Conservation (phyloP, 441 rosid species). For the Aleurites moluccanus region DNA sequence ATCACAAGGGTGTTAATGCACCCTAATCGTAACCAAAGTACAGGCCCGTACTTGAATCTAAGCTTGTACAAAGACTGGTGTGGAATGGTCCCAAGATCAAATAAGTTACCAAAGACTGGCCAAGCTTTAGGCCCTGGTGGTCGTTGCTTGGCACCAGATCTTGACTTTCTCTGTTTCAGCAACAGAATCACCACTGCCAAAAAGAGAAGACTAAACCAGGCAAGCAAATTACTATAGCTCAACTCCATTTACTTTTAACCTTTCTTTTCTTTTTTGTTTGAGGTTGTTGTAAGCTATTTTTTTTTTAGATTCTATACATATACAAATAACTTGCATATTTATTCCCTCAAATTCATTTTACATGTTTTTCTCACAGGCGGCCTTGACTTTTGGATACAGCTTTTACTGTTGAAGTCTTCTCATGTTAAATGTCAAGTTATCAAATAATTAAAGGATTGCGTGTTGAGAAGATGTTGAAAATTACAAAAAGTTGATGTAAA, state of each 20-base stretch:
- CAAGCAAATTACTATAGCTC: not conserved
- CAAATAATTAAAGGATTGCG: too few relatives aligned
- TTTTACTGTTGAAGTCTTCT: too few relatives aligned
- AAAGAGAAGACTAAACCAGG: not conserved
- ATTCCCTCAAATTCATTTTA: too few relatives aligned
- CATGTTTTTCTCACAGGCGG: too few relatives aligned
- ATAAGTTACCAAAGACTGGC: conserved; percentile 32
- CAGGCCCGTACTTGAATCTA: conserved; percentile 22
- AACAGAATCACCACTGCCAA: not conserved
- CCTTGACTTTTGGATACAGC: too few relatives aligned
- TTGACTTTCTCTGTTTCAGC: not conserved
- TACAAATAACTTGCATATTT: not conserved
- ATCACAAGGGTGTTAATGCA: conserved; percentile 21
- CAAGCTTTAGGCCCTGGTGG: conserved; percentile 32
- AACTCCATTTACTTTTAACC: not conserved
- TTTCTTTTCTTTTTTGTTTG: not conserved
- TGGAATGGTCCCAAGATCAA: conserved; percentile 30
- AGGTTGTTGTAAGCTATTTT: not conserved
- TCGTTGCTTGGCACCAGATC: not conserved
- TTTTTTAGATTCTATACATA: not conserved
- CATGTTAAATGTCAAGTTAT: too few relatives aligned
- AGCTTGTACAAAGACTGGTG: conserved; percentile 25
- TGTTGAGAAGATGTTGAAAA: too few relatives aligned
- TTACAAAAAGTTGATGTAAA: too few relatives aligned
- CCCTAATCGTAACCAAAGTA: conserved; percentile 29